Evolutionary conservation across 2,329 filamentous ascomycete genomes (phyloP).

Genomic region (Venturia aucupariae): DNA sequence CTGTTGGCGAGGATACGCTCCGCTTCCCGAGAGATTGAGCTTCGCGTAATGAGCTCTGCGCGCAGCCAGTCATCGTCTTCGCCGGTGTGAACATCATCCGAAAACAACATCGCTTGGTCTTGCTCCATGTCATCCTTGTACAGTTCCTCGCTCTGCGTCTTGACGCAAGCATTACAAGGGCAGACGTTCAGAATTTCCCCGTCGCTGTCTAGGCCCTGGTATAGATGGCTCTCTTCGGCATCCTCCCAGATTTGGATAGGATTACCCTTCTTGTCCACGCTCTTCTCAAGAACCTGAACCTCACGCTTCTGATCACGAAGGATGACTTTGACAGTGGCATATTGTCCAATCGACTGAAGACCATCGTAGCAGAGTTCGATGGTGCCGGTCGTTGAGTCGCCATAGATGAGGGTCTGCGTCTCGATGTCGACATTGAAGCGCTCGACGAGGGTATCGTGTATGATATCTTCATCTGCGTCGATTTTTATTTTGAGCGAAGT

Average conservation of each 20-base stretch:
- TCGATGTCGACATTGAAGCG: not conserved
- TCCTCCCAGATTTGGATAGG: not conserved
- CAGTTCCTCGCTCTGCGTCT: not conserved
- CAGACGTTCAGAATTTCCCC: not conserved
- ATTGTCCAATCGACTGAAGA: not conserved
- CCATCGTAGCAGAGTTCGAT: not conserved
- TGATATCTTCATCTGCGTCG: not conserved
- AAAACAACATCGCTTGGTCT: not conserved
- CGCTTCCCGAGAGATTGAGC: not conserved
- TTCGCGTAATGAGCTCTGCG: not conserved
- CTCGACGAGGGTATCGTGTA: not conserved
- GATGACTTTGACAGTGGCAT: not conserved
- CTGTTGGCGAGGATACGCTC: not conserved
- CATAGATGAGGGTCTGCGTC: not conserved
- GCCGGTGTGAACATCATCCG: not conserved
- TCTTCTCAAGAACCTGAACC: not conserved
- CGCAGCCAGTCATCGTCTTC: not conserved
- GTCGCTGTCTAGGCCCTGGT: not conserved
- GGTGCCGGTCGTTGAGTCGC: not conserved
- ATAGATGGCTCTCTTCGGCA: not conserved
- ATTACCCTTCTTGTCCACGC: not conserved
- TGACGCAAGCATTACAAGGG: not conserved
- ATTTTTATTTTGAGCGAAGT: not conserved
- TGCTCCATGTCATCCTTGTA: not conserved
- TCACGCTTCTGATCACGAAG: not conserved